Base-by-base conservation (phyloP, 305 asterid genomes). In the Plantago coronopus region DNA sequence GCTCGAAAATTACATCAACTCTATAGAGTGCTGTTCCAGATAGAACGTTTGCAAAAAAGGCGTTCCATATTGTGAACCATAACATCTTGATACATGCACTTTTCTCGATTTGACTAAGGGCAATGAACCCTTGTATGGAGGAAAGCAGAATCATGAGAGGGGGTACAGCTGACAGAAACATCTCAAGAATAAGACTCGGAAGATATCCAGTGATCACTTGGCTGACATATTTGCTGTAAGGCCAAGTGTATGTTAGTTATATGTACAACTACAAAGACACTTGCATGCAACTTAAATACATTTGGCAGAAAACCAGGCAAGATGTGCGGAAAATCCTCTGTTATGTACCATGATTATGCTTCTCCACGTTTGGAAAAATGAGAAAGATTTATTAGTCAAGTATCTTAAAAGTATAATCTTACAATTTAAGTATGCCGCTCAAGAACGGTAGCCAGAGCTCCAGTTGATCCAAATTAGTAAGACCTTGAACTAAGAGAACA, bases 151-250 rank as follows among this genome's bases (percentile, higher is more conserved):
- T 48, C 97, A 93, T 86, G 72, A 82, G 74, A 21, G 95, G 87
- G 42, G 97, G 99, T 66, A 93, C 79, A 19, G 81, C 61, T 58
- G 77, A 74, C 46, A 83, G 73, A 71, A 89, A 89, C 73, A 59
- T 44, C 73, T 85, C 87, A 64, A 93, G 97, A 64, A 93, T 77
- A 66, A 87, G 86, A 81, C 97, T 93, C 17, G 99, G 99, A 70
- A 93, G 81, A 85, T 93, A 93, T 68, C 99, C 99, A 11, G 99
- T 93, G 57, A 89, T 64, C 68, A 89, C 84, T 78, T 79, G 88
- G 79, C 94, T 79, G 69, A 93, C 72, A 62, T 89, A 50, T 47
- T 76, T 54, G 71, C 99, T 93, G 94, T 44, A 57, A 64, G 21
- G 62, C 34, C 66, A 63, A 67, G 48, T 63, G 37, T 48, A 47